Percentiles rank a stretch among this genome's conserved stretches.
These are phyloP conservation scores for Desmodesmus armatus DNA, from an alignment of 139 green algal species.

Conservation along the genomic window DNA sequence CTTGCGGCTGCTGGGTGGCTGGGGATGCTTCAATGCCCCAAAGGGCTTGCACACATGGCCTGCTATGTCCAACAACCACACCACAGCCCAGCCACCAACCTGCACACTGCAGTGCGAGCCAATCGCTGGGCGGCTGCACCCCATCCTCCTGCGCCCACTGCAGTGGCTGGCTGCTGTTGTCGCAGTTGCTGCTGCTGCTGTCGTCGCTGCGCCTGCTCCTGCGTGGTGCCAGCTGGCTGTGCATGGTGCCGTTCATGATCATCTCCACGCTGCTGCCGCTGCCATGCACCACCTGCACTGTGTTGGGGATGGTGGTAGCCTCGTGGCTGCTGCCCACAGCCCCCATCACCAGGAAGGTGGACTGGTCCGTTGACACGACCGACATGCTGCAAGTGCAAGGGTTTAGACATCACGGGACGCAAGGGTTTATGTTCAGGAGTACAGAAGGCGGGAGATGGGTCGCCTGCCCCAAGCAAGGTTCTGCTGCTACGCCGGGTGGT, in stretches of 20 bases:
- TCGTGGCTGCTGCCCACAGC: conserved; percentile 45
- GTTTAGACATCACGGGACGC: neutral
- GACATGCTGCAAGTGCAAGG: conserved; percentile 59
- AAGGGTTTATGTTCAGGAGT: neutral
- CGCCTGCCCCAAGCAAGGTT: too few relatives aligned
- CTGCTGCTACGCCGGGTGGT: too few relatives aligned
- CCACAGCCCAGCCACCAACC: too few relatives aligned
- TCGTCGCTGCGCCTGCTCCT: neutral
- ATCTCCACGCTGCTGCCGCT: conserved; percentile 33
- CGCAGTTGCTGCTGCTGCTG: conserved; percentile 38
- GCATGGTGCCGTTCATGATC: conserved; percentile 45
- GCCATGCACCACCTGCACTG: conserved; percentile 18
- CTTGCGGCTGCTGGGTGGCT: too few relatives aligned
- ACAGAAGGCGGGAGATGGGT: too few relatives aligned
- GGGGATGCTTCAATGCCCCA: too few relatives aligned
- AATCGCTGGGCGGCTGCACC: conserved; percentile 15
- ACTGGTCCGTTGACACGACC: conserved; percentile 52
- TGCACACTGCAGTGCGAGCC: conserved; percentile 11
- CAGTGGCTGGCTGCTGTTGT: conserved; percentile 13
- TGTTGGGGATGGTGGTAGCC: conserved; percentile 17
- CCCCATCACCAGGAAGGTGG: conserved; percentile 51
- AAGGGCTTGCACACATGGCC: too few relatives aligned
- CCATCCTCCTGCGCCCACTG: neutral
- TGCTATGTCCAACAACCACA: too few relatives aligned
- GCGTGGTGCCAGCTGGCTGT: conserved; percentile 27